A percentile compares a stretch with the other conserved stretches of the same genome.
Conservation (phyloP, 2,329 filamentous ascomycete genomes). For the Colletotrichum zoysiae region DNA sequence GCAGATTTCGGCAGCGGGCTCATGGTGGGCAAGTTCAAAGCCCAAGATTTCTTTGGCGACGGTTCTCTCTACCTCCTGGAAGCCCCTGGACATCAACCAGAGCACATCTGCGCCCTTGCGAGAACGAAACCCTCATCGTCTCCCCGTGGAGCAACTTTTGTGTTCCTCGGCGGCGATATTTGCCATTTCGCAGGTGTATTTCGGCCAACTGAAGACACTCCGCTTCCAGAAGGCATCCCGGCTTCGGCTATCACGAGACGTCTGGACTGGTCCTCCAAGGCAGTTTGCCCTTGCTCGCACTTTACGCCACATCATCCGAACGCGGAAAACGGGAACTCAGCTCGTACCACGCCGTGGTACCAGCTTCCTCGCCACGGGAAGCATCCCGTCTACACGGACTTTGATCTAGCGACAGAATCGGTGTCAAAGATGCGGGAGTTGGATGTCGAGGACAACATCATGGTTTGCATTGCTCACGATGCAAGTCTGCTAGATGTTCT, state of each 20-base stretch:
- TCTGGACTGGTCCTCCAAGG: constrained; percentile 14
- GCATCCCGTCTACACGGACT: constrained; percentile 32
- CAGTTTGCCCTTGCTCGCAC: constrained; percentile 26
- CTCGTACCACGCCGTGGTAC: constrained; percentile 26
- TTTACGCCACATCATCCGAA: constrained; percentile 35
- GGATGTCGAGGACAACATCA: constrained; percentile 30
- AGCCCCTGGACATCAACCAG: constrained; percentile 44
- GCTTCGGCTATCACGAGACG: constrained; percentile 17
- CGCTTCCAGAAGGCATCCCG: constrained; percentile 25
- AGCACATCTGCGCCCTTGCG: constrained; percentile 44
- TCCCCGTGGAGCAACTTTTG: constrained; percentile 39
- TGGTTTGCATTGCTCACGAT: constrained; percentile 40
- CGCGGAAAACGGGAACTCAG: not conserved
- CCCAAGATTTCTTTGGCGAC: constrained; percentile 57
- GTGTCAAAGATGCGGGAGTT: constrained; percentile 38
- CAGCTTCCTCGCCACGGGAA: constrained; percentile 3
- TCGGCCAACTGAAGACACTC: constrained; percentile 12
- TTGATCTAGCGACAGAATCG: constrained; percentile 15
- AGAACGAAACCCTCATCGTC: constrained; percentile 39
- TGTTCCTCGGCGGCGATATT: constrained; percentile 45
- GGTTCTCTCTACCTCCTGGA: constrained; percentile 58
- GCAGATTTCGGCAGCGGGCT: constrained; percentile 41
- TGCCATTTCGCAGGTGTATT: constrained; percentile 42
- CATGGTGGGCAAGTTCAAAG: constrained; percentile 52
- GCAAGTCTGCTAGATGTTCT: constrained; percentile 29